phyloP scores from a whole-genome alignment of 805 yeast species.

The Saccharomycopsis sp. region DNA sequence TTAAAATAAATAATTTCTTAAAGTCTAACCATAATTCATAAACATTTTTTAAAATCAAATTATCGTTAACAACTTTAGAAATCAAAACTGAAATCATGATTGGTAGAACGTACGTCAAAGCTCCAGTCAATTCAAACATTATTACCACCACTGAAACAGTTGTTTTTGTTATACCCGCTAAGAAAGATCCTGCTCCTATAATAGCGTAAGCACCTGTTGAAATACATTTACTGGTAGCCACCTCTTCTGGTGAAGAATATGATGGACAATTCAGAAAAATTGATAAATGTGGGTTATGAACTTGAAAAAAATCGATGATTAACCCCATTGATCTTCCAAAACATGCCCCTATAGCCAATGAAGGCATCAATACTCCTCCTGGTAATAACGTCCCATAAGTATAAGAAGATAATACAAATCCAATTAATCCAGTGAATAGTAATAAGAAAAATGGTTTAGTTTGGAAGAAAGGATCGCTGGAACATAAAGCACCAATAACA shows the following conservation, averaged over 20 bases:
- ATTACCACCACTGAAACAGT: slow-evolving; percentile 75
- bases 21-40: slow-evolving; percentile 49
- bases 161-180: slow-evolving; percentile 72
- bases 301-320: slow-evolving; percentile 38
- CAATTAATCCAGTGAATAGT: slow-evolving; percentile 34
- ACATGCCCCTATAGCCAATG: slow-evolving; percentile 51
- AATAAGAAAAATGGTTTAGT: slow-evolving; percentile 22
- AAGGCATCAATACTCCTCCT: slow-evolving; percentile 58
- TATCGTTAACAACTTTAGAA: slow-evolving; percentile 63
- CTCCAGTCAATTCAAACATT: slow-evolving; percentile 78
- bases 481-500: slow-evolving; percentile 23
- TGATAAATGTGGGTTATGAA: slow-evolving; percentile 26
- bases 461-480: slow-evolving; percentile 14
- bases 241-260: slow-evolving; percentile 5
- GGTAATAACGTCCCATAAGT: slow-evolving; percentile 62
- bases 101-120: slow-evolving; percentile 72
- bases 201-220: slow-evolving; percentile 85
- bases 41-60: slow-evolving; percentile 45
- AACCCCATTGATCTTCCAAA: slow-evolving; percentile 48
- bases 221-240: slow-evolving; percentile 35
- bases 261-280: slow-evolving; percentile 27
- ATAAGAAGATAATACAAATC: slow-evolving; percentile 51
- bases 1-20: slow-evolving; percentile 19
- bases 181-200: slow-evolving; percentile 77
- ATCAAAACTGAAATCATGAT: slow-evolving; percentile 76